phyloP scores from a whole-genome alignment of 768 basidiomycete genomes.

The Mycena rebaudengoi region DNA sequence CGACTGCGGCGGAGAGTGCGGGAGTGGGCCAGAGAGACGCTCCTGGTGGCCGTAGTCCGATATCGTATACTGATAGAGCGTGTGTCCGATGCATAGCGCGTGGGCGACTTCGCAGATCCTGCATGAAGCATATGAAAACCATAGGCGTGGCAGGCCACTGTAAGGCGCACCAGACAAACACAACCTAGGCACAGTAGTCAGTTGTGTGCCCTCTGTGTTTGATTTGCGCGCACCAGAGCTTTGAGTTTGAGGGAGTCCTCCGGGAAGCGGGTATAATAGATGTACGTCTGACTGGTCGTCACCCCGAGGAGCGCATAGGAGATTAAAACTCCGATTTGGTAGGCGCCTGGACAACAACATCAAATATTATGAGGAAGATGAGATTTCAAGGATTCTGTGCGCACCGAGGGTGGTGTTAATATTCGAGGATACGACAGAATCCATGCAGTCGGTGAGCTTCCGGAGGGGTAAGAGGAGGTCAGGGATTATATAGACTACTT shows the following conservation, averaged over 20 bases:
- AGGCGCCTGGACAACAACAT: neutral
- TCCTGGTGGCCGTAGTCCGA: neutral
- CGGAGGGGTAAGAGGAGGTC: too few species aligned
- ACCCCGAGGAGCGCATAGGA: conserved; percentile 3
- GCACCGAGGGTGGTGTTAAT: neutral
- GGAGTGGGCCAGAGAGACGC: neutral
- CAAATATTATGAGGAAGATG: neutral
- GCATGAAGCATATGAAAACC: neutral
- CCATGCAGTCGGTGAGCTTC: neutral
- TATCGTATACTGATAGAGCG: conserved; percentile 1
- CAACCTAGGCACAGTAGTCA: neutral
- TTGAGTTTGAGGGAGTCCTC: conserved; percentile 3
- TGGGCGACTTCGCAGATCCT: conserved; percentile 9
- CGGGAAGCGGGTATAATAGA: conserved; percentile 1
- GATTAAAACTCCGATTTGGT: neutral
- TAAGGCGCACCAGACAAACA: conserved; percentile 7
- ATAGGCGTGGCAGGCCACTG: too few species aligned
- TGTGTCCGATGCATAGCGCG: neutral
- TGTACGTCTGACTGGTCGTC: conserved; percentile 1
- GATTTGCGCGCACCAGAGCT: neutral
- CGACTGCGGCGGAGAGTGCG: neutral
- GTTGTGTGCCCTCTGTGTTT: neutral
- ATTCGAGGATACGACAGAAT: neutral
- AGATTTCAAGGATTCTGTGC: neutral
- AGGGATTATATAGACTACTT: too few species aligned